Percentiles rank a stretch among this genome's conserved stretches.
Conservation (phyloP, 2,329 filamentous ascomycete genomes). For the Paraphaeosphaeria sporulosa region DNA sequence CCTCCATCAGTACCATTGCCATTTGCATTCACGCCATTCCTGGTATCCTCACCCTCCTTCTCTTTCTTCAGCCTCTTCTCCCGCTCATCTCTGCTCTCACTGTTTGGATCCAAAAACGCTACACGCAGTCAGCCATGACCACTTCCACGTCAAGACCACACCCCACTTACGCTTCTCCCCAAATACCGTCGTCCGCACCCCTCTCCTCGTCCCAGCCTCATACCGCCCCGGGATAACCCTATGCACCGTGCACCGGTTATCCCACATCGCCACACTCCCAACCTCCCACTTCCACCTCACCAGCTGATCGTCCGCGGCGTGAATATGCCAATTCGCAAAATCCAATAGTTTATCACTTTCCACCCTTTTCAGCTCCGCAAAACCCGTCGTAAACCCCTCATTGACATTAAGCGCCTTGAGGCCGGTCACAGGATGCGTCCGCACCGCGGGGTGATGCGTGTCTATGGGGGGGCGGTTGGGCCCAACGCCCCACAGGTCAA, state of each 20-base stretch:
- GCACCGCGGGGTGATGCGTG: slow-evolving; percentile 58
- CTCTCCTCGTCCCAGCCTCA: neutral
- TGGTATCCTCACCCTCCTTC: neutral
- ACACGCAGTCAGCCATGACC: neutral
- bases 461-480: slow-evolving; percentile 54
- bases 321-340: slow-evolving; percentile 18
- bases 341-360: slow-evolving; percentile 42
- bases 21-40: neutral
- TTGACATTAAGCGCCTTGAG: slow-evolving; percentile 53
- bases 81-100: slow-evolving; percentile 3
- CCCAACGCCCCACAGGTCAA: slow-evolving; percentile 32
- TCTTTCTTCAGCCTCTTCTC: neutral
- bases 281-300: slow-evolving; percentile 20
- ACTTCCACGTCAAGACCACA: neutral
- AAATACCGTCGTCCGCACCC: slow-evolving; percentile 10
- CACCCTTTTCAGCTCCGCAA: slow-evolving; percentile 60
- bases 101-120: slow-evolving; percentile 10
- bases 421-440: slow-evolving; percentile 59
- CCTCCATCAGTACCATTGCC: neutral
- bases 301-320: slow-evolving; percentile 16
- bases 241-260: slow-evolving; percentile 16
- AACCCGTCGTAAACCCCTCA: slow-evolving; percentile 57
- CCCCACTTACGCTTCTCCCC: slow-evolving; percentile 13
- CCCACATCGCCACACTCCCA: slow-evolving; percentile 22
- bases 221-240: slow-evolving; percentile 15